Percentiles rank a stretch among this genome's conserved stretches.
Conservation (phyloP, 148 eudicot species). For the Fagopyrum tataricum region DNA sequence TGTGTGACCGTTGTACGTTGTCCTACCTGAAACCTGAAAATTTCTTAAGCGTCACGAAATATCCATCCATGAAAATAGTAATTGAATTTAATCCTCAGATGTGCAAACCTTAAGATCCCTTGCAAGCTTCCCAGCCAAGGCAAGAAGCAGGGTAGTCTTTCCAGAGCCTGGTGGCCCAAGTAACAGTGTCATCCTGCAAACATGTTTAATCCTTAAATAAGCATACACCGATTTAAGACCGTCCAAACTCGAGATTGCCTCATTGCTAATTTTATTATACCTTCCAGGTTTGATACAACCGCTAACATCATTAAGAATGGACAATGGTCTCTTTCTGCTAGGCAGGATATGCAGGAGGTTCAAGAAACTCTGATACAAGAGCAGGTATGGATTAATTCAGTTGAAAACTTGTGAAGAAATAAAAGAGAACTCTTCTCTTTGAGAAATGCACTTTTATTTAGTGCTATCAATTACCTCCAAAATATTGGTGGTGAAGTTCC, state of each 20-base stretch:
- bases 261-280: not conserved
- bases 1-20: conserved; percentile 15
- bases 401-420: too few relatives aligned
- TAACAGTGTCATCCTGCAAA: conserved; percentile 10
- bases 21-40: conserved; percentile 1
- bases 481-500: not conserved
- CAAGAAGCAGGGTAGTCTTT: conserved; percentile 16
- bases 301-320: conserved; percentile 10
- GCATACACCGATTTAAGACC: not conserved
- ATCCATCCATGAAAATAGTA: not conserved
- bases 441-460: not conserved
- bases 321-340: not conserved
- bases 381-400: not conserved
- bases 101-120: conserved; percentile 13
- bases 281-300: conserved; percentile 15
- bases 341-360: conserved; percentile 9
- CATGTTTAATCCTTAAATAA: not conserved
- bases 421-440: too few relatives aligned
- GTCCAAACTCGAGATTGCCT: not conserved
- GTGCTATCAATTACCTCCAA: not conserved
- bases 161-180: conserved; percentile 16
- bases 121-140: conserved; percentile 15
- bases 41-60: not conserved
- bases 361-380: not conserved
- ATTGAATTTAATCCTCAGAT: not conserved